These are phyloP conservation scores for Rhizopogon rudus DNA, from an alignment of 768 basidiomycete genomes.

Conservation along the genomic window DNA sequence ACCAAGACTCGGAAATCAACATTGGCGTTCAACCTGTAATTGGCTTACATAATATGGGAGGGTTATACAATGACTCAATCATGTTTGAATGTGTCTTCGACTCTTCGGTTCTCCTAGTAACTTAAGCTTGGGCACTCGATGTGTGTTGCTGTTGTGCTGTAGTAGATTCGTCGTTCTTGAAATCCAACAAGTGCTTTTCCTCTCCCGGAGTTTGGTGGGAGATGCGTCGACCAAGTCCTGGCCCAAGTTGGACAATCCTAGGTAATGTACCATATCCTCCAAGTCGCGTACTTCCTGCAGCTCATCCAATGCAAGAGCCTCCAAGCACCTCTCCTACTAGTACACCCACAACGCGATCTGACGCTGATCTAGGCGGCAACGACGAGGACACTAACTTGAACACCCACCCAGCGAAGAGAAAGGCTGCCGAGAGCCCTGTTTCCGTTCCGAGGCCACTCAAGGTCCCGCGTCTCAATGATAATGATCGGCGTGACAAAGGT, in stretches of 20 bases:
- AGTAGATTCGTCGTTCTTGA: not conserved
- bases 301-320: conserved; percentile 12
- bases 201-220: not conserved
- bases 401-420: conserved; percentile 21
- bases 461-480: conserved; percentile 13
- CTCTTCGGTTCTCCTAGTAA: too few species aligned
- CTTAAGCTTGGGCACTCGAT: too few species aligned
- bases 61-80: too few species aligned
- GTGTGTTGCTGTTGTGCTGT: too few species aligned
- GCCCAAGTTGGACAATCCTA: conserved; percentile 25
- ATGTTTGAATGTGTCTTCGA: too few species aligned
- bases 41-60: too few species aligned
- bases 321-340: conserved; percentile 12
- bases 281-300: not conserved
- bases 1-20: too few species aligned
- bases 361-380: conserved; percentile 14
- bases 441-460: conserved; percentile 12
- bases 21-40: too few species aligned
- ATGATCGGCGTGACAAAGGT: not conserved
- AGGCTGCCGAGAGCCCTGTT: conserved; percentile 13
- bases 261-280: conserved; percentile 6
- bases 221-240: conserved; percentile 10
- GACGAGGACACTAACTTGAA: conserved; percentile 12
- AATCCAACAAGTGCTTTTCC: not conserved
- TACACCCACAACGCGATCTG: conserved; percentile 9